Conservation (phyloP, 2,329 filamentous ascomycete genomes). For the Ophiostoma sp. region DNA sequence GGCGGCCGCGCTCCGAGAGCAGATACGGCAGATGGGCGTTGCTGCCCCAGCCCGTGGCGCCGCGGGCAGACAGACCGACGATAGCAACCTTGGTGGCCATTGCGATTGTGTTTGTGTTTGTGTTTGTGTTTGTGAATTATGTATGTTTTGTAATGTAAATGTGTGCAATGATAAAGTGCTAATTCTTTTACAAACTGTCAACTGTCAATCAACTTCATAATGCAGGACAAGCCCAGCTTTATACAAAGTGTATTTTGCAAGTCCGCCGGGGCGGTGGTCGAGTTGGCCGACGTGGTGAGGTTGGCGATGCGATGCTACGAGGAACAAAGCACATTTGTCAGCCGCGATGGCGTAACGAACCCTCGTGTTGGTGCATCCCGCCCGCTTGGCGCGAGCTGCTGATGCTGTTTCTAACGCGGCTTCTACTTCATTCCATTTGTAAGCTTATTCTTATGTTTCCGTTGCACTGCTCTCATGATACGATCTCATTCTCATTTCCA, state of each 20-base stretch:
- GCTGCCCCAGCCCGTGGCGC: slow-evolving; percentile 21
- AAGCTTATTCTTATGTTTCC: background rate
- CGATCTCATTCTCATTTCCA: too few relatives aligned
- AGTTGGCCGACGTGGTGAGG: background rate
- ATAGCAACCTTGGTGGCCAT: background rate
- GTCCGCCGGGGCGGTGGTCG: background rate
- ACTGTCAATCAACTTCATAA: background rate
- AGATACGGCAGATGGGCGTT: slow-evolving; percentile 56
- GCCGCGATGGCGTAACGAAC: background rate
- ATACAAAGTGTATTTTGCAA: background rate
- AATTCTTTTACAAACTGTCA: background rate
- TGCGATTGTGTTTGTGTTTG: too few relatives aligned
- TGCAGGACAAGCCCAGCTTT: background rate
- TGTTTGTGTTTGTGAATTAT: too few relatives aligned
- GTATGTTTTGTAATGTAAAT: too few relatives aligned
- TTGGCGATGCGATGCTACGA: background rate
- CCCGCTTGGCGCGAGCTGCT: too few relatives aligned
- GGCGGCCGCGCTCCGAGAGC: slow-evolving; percentile 39
- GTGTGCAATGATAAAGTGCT: too few relatives aligned
- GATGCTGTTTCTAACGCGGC: background rate
- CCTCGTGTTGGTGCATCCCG: too few relatives aligned
- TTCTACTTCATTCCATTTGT: background rate
- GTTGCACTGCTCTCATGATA: too few relatives aligned
- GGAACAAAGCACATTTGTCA: background rate
- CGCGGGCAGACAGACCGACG: slow-evolving; percentile 14